Base-by-base conservation (phyloP, 176 grass and related monocot species). In the Hsuehochloa calcarea region DNA sequence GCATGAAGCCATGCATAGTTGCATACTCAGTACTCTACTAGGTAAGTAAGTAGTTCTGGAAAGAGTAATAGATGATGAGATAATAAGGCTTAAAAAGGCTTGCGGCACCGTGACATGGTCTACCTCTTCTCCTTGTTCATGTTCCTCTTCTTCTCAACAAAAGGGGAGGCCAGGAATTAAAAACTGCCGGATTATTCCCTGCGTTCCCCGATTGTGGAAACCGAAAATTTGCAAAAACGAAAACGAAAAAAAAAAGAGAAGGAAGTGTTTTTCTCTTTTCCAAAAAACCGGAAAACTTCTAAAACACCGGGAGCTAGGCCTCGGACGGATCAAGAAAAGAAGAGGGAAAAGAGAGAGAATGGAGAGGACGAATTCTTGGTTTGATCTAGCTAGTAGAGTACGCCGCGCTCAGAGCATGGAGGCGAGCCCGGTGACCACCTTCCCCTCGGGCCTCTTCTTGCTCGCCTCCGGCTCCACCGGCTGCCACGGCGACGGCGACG, bases 391-490 rank as follows among this genome's bases (percentile, higher is more conserved):
- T 82, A 59, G 74, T 31, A 54, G 78, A 82, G 79, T 10, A 41
- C 88, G 79, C 46, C 78, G 40, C 22, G 52, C 14, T 93, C 55
- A 92, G 43, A 96, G 81, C 62, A 91, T 82, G 45, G 85, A 71
- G 51, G 91, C 78, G 23, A 97, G 88, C 34, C 94, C 94, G 55
- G 91, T 73, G 2, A 88, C 72, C 27, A 85, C 67, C 80, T 91
- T 81, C 59, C 25, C 46, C 46, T 81, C 66, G 40, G 9, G 27
- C 4, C 19, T 87, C 61, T 12, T 85, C 72, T 70, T 60, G 75
- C 66, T 81, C 25, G 60, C 37, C 31, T 51, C 74, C 40, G 68
- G 6, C 68, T 75, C 62, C 68, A 68, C 29, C 68, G 80, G 27
- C 80, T 50, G 51, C 46, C 59, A 61, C 8, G 50, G 64, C 34